A percentile compares a stretch with the other conserved stretches of the same genome.
Evolutionary conservation across 345 rosid genomes (phyloP).

Genomic region (Hypericum perforatum): DNA sequence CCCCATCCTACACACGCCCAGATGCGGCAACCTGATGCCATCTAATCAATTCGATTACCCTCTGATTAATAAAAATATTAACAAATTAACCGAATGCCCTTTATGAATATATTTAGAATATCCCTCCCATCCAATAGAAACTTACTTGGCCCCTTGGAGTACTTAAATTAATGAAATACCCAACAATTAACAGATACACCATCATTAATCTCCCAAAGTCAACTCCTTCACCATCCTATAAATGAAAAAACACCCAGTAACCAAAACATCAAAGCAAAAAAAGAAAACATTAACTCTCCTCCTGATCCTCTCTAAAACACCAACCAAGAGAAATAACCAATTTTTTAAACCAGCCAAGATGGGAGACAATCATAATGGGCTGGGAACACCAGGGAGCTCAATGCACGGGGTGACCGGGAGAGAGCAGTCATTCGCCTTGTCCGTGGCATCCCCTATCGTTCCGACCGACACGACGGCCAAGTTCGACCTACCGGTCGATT

Average conservation of each 20-base stretch:
- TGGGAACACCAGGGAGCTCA: constrained; percentile 70
- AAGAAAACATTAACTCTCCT: neutral
- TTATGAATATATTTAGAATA: neutral
- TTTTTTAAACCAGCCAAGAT: neutral
- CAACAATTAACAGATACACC: neutral
- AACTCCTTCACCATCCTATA: too few species aligned
- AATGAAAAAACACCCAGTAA: too few species aligned
- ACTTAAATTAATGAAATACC: too few species aligned
- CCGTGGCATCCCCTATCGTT: constrained; percentile 44
- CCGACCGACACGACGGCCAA: constrained; percentile 59
- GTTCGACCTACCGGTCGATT: constrained; percentile 61
- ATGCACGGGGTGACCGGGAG: constrained; percentile 72
- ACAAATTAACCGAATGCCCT: constrained; percentile 36
- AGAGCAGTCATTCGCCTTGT: constrained; percentile 56
- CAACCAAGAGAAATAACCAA: neutral
- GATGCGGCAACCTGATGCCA: constrained; percentile 61
- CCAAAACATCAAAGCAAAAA: too few species aligned
- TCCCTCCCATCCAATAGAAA: too few species aligned
- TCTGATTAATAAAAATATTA: constrained; percentile 10
- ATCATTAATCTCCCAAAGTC: constrained; percentile 8
- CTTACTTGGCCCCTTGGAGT: too few species aligned
- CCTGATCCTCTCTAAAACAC: neutral
- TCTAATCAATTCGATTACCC: neutral
- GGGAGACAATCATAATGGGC: constrained; percentile 28
- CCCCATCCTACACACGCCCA: constrained; percentile 4